A percentile compares a stretch with the other conserved stretches of the same genome.
Conservation (phyloP, 768 basidiomycete genomes). For the Harrya chromipes region DNA sequence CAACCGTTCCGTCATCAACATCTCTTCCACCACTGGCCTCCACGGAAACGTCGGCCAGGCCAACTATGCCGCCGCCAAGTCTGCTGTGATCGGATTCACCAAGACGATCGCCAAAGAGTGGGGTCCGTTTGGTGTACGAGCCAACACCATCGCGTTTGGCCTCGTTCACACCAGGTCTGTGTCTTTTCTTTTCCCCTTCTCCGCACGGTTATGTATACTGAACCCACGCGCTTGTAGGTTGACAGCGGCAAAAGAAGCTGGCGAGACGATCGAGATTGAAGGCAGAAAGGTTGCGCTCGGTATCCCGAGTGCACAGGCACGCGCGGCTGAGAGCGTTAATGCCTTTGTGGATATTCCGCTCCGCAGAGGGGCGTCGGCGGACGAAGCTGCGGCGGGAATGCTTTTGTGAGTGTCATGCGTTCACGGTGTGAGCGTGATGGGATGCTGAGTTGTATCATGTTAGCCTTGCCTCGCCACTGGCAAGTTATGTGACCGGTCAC, state of each 20-base stretch:
- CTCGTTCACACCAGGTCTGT: conserved; percentile 64
- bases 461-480: conserved; percentile 75
- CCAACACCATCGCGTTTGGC: conserved; percentile 79
- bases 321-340: conserved; percentile 38
- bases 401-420: conserved; percentile 59
- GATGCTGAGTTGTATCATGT: conserved; percentile 10
- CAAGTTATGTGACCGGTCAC: conserved; percentile 79
- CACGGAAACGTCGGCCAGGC: conserved; percentile 87
- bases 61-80: conserved; percentile 79
- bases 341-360: conserved; percentile 58
- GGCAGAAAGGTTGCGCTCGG: conserved; percentile 85
- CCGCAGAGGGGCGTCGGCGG: conserved; percentile 59
- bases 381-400: conserved; percentile 73
- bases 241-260: conserved; percentile 76
- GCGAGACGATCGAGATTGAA: conserved; percentile 70
- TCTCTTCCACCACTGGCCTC: conserved; percentile 78
- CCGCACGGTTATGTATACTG: not conserved
- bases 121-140: conserved; percentile 79
- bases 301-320: conserved; percentile 55
- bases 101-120: conserved; percentile 89
- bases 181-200: conserved; percentile 25
- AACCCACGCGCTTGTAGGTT: conserved; percentile 40
- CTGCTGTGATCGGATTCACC: conserved; percentile 74
- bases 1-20: conserved; percentile 76
- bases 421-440: not conserved